Evolutionary conservation across 768 basidiomycete species (phyloP).

Genomic region (Daedaleopsis nitida): DNA sequence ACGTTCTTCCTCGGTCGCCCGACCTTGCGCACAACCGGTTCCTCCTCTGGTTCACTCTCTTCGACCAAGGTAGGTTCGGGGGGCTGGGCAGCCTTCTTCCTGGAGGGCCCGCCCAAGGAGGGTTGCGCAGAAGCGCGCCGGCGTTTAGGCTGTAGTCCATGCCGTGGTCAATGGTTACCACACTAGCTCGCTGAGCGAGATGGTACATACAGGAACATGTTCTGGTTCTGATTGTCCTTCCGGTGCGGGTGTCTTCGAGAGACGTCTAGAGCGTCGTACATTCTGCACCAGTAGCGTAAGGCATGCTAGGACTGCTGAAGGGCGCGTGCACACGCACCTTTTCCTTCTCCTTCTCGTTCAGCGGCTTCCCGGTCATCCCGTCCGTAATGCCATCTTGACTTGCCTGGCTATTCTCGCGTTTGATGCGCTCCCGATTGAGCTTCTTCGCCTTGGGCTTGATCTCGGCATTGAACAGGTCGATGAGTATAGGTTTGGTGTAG

Average conservation of each 20-base stretch:
- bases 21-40: slow-evolving; percentile 59
- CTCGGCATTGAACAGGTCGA: slow-evolving; percentile 77
- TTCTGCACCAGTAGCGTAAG: slow-evolving; percentile 24
- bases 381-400: slow-evolving; percentile 85
- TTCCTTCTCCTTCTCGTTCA: slow-evolving; percentile 40
- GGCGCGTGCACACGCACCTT: slow-evolving; percentile 39
- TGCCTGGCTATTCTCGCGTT: slow-evolving; percentile 67
- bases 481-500: slow-evolving; percentile 76
- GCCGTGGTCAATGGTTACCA: slow-evolving; percentile 5
- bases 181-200: slow-evolving; percentile 10
- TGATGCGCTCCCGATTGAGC: slow-evolving; percentile 63
- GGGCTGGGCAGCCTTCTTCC: slow-evolving; percentile 35
- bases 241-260: slow-evolving; percentile 54
- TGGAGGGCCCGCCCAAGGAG: slow-evolving; percentile 51
- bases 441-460: slow-evolving; percentile 60
- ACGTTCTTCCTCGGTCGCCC: slow-evolving; percentile 63
- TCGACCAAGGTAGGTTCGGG: slow-evolving; percentile 54
- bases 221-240: slow-evolving; percentile 42
- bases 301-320: slow-evolving; percentile 6
- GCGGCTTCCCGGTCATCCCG: slow-evolving; percentile 75
- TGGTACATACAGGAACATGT: slow-evolving; percentile 46
- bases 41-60: slow-evolving; percentile 80
- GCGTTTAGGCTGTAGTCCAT: slow-evolving; percentile 63
- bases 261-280: slow-evolving; percentile 59
- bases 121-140: slow-evolving; percentile 82